Conservation (phyloP, 2,329 filamentous ascomycete species). For the Orbilia javanica region DNA sequence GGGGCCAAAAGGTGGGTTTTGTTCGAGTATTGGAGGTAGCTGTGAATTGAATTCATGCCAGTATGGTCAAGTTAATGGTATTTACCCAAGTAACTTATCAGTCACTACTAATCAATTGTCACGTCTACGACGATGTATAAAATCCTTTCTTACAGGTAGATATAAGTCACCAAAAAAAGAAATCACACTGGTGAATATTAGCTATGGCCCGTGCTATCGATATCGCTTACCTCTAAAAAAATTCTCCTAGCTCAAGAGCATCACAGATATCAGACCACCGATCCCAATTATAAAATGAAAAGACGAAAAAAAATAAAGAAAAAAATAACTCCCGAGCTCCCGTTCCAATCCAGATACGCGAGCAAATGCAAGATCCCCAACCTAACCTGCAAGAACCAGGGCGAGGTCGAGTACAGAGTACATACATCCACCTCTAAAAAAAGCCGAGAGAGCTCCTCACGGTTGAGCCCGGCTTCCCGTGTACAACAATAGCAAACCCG, state of each 20-base stretch:
- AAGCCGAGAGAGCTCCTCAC: too few relatives aligned
- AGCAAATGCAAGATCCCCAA: background rate
- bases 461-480: too few relatives aligned
- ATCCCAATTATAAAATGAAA: background rate
- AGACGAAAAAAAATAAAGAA: too few relatives aligned
- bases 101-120: too few relatives aligned
- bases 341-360: background rate
- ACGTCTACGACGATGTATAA: too few relatives aligned
- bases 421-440: too few relatives aligned
- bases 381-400: too few relatives aligned
- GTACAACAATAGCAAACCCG: too few relatives aligned
- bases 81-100: background rate
- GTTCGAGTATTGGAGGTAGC: background rate
- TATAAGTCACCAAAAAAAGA: too few relatives aligned
- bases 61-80: background rate
- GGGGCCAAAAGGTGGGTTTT: background rate
- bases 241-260: background rate
- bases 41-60: background rate
- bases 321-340: background rate
- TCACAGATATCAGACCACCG: constrained; percentile 2
- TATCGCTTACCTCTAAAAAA: background rate
- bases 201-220: background rate
- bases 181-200: background rate
- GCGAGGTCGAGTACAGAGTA: too few relatives aligned
- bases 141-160: too few relatives aligned